phyloP scores from a whole-genome alignment of 1,139 yeast genomes.

The Yamadazyma taylorii region DNA sequence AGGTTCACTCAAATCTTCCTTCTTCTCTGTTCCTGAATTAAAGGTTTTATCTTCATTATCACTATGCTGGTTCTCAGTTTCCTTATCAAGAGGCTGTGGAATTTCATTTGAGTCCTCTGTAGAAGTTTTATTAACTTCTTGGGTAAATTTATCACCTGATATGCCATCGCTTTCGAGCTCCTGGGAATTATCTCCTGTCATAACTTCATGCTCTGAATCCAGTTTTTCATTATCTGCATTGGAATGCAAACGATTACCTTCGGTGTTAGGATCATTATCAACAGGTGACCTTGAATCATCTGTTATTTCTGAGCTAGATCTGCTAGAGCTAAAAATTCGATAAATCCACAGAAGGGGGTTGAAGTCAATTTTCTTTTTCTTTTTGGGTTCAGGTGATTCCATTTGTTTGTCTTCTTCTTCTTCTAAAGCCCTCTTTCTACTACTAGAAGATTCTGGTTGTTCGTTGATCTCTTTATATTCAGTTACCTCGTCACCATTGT shows the following conservation, averaged over 20 bases:
- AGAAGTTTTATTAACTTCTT: too few relatives aligned
- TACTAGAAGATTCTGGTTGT: neutral
- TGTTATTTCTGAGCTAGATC: too few relatives aligned
- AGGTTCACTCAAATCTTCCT: slow-evolving; percentile 3
- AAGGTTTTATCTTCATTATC: slow-evolving; percentile 1
- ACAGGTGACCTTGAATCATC: neutral
- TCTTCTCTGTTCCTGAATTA: neutral
- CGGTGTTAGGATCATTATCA: neutral
- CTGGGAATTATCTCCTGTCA: too few relatives aligned
- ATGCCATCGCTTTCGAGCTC: too few relatives aligned
- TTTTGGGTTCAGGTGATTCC: neutral
- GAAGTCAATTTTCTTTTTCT: neutral
- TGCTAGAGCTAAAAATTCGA: too few relatives aligned
- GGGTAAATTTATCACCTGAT: too few relatives aligned
- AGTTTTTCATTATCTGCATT: too few relatives aligned
- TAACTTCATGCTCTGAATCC: too few relatives aligned
- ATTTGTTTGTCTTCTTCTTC: neutral
- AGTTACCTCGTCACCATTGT: slow-evolving; percentile 7
- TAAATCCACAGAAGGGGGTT: slow-evolving; percentile 1
- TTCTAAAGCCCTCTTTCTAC: neutral
- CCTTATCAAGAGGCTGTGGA: too few relatives aligned
- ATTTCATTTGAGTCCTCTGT: too few relatives aligned
- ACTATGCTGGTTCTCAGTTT: neutral
- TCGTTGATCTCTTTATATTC: slow-evolving; percentile 5
- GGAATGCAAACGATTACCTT: neutral